Conservation (phyloP, 371 early-diverging fungal species). For the Syncephalastrum monosporum region DNA sequence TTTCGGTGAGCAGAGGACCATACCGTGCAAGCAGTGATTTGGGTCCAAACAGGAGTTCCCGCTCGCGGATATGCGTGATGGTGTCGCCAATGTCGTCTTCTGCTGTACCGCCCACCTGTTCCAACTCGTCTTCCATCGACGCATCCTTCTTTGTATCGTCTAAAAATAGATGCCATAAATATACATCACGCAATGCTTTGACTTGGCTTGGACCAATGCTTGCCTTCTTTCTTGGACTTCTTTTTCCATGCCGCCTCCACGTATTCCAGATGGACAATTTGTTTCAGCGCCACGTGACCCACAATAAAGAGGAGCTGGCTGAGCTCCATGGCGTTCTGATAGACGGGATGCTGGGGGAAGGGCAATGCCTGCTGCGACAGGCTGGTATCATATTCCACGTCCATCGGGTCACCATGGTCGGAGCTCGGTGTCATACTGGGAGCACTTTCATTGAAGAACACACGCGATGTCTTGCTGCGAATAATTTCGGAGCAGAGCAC, state of each 20-base stretch:
- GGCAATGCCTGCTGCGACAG: constrained; percentile 24
- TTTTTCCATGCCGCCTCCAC: constrained; percentile 89
- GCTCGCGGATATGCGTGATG: constrained; percentile 81
- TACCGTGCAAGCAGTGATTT: constrained; percentile 75
- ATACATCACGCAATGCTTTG: background rate
- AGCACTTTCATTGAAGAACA: no score
- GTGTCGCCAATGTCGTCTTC: constrained; percentile 96
- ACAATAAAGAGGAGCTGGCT: constrained; percentile 87
- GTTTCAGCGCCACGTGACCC: constrained; percentile 94
- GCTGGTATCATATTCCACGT: constrained; percentile 35
- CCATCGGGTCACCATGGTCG: constrained; percentile 18
- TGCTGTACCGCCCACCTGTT: constrained; percentile 86
- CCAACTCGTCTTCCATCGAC: constrained; percentile 72
- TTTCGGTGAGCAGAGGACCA: constrained; percentile 79
- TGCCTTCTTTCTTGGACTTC: constrained; percentile 43
- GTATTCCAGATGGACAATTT: constrained; percentile 91
- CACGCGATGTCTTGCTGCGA: constrained; percentile 46
- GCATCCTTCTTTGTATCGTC: constrained; percentile 4
- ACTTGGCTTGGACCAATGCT: background rate
- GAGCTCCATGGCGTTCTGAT: constrained; percentile 66
- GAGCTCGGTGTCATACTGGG: constrained; percentile 7
- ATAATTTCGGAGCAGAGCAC: constrained; percentile 74
- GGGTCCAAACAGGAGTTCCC: constrained; percentile 82
- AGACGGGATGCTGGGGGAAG: constrained; percentile 29
- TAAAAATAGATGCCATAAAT: constrained; percentile 3